phyloP scores from a whole-genome alignment of 306 rosid genomes.

The Malus sylvestris region DNA sequence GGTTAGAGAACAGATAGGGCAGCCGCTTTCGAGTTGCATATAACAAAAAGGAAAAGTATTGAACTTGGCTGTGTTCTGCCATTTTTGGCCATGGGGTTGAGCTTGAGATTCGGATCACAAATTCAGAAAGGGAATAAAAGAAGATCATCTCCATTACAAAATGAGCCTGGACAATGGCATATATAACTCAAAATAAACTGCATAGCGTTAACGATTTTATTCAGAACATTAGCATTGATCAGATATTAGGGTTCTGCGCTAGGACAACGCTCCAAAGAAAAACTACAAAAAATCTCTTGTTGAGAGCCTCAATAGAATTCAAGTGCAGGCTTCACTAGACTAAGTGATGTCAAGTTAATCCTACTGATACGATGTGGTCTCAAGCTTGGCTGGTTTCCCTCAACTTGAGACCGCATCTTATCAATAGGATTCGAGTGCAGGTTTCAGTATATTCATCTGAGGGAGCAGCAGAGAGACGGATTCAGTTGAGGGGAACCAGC shows the following conservation, averaged over 20 bases:
- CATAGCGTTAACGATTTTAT: background rate
- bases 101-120: background rate
- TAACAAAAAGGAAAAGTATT: too few relatives aligned
- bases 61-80: too few relatives aligned
- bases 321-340: slow-evolving; percentile 12
- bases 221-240: background rate
- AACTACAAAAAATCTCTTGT: slow-evolving; percentile 8
- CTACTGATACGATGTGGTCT: too few relatives aligned
- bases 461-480: slow-evolving; percentile 16
- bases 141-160: background rate
- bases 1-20: background rate
- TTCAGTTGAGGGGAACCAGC: slow-evolving; percentile 41
- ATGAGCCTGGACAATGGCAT: background rate
- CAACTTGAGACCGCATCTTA: background rate
- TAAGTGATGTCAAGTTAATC: too few relatives aligned
- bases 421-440: slow-evolving; percentile 30
- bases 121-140: background rate
- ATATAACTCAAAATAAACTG: background rate
- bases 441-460: slow-evolving; percentile 11
- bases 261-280: background rate
- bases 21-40: background rate
- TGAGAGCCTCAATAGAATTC: slow-evolving; percentile 24
- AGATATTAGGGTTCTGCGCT: background rate
- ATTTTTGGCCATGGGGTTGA: background rate
- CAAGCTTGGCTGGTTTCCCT: too few relatives aligned